These are phyloP conservation scores for Craspedostauros australis DNA, from an alignment of 108 stramenopile genomes.

Conservation along the genomic window DNA sequence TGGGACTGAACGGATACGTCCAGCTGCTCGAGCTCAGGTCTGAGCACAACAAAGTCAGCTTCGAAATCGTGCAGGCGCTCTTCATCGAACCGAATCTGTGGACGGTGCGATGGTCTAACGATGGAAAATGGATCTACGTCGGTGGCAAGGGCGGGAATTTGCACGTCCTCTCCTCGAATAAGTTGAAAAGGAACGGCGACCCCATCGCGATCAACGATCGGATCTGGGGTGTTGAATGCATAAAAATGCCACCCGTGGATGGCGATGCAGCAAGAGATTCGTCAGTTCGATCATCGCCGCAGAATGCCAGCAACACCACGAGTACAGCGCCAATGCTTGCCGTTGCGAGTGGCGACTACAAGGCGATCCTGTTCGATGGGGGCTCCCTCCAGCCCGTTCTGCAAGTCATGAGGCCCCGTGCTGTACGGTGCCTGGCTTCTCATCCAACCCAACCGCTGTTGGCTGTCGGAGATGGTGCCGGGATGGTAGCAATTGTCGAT, in stretches of 20 bases:
- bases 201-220: too few relatives aligned
- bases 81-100: constrained; percentile 17
- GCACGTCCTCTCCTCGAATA: too few relatives aligned
- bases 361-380: constrained; percentile 7
- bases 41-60: not conserved
- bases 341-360: constrained; percentile 19
- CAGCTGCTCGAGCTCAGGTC: constrained; percentile 1
- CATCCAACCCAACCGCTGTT: constrained; percentile 24
- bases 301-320: too few relatives aligned
- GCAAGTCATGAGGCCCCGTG: constrained; percentile 9
- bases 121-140: too few relatives aligned
- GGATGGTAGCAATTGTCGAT: constrained; percentile 20
- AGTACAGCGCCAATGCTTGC: too few relatives aligned
- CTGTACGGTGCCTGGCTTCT: constrained; percentile 19
- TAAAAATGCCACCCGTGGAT: too few relatives aligned
- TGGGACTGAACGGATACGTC: constrained; percentile 9
- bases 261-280: too few relatives aligned
- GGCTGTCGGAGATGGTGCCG: constrained; percentile 23
- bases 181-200: too few relatives aligned
- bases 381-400: constrained; percentile 3
- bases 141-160: too few relatives aligned
- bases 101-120: constrained; percentile 22
- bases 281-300: too few relatives aligned
- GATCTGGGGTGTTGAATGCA: too few relatives aligned
- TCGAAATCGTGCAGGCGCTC: not conserved